Conservation (phyloP, 176 grass and related monocot species). For the Avena eriantha region DNA sequence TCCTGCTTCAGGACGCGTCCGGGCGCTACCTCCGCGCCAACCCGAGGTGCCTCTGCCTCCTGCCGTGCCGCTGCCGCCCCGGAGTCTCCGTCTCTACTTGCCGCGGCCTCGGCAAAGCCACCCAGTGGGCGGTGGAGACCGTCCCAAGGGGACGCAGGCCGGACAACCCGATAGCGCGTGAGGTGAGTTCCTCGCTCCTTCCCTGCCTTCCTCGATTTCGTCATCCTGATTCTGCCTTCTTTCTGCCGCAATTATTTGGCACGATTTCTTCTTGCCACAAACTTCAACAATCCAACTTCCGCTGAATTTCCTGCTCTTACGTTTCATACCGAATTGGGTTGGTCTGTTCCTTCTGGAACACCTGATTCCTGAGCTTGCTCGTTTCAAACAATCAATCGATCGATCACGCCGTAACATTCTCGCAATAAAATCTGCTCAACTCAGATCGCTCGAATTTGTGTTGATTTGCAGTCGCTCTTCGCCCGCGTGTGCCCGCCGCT, state of each 20-base stretch:
- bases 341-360: background rate
- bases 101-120: background rate
- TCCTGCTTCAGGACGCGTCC: background rate
- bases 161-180: background rate
- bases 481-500: background rate
- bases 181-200: background rate
- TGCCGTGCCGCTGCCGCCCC: background rate
- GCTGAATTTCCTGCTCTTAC: background rate
- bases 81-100: background rate
- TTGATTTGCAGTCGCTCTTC: conserved; percentile 18
- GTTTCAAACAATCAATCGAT: background rate
- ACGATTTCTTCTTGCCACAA: background rate
- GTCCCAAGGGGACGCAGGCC: background rate
- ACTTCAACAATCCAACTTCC: background rate
- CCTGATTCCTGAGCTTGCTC: background rate
- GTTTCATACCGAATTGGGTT: background rate
- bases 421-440: background rate
- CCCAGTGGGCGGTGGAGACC: conserved; percentile 19
- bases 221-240: background rate
- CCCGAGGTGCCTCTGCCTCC: background rate
- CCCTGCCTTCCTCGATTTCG: background rate
- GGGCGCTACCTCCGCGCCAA: conserved; percentile 25
- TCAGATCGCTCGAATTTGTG: conserved; percentile 5
- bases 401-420: background rate
- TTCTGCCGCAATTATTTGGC: background rate